These are phyloP conservation scores for Hyaloscypha bicolor DNA, from an alignment of 495 filamentous ascomycete genomes.

Conservation along the genomic window DNA sequence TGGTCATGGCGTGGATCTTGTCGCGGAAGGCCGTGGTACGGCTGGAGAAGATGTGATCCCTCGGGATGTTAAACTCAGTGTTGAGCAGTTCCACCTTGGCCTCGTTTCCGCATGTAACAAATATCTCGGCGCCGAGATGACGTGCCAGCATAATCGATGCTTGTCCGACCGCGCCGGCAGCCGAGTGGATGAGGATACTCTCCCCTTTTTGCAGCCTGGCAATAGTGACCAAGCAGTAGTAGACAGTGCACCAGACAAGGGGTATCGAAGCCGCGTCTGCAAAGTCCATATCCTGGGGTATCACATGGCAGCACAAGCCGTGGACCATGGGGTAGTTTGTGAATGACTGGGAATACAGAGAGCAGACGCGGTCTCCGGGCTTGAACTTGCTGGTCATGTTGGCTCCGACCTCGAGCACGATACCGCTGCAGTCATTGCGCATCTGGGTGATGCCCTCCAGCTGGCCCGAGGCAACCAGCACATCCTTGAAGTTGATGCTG, in stretches of 20 bases:
- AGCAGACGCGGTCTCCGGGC: conserved; percentile 30
- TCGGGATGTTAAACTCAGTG: conserved; percentile 50
- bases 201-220: conserved; percentile 66
- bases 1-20: conserved; percentile 44
- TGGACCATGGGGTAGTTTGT: conserved; percentile 40
- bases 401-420: conserved; percentile 6
- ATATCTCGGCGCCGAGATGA: conserved; percentile 68
- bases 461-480: conserved; percentile 40
- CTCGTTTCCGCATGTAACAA: conserved; percentile 51
- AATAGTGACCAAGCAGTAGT: conserved; percentile 53
- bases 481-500: conserved; percentile 46
- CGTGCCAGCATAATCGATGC: conserved; percentile 75
- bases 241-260: conserved; percentile 58
- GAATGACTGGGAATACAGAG: conserved; percentile 42
- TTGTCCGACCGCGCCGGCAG: conserved; percentile 83
- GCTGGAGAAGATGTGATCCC: conserved; percentile 52
- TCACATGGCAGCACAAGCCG: conserved; percentile 31
- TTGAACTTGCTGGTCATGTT: conserved; percentile 34
- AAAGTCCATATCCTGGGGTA: conserved; percentile 40
- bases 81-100: conserved; percentile 56
- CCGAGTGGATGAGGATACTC: conserved; percentile 87
- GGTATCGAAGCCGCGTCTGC: conserved; percentile 44
- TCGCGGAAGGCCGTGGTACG: conserved; percentile 42
- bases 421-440: conserved; percentile 10
- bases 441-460: background rate